Evolutionary conservation across 2,329 filamentous ascomycete species (phyloP).

Genomic region (Trichoderma hamatum): DNA sequence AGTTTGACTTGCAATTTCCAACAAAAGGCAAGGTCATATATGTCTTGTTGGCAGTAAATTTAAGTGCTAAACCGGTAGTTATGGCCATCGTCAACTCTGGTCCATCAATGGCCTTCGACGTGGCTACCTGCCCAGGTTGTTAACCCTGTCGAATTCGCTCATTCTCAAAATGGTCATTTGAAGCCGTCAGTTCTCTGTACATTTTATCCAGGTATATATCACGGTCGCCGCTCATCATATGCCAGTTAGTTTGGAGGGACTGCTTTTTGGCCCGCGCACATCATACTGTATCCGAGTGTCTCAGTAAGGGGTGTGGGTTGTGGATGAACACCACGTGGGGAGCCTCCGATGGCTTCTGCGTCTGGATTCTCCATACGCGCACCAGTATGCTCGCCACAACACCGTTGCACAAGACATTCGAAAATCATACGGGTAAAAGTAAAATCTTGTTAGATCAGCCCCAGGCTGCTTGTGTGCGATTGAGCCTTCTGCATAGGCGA

Average conservation of each 20-base stretch:
- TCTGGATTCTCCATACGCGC: background rate
- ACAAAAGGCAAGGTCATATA: background rate
- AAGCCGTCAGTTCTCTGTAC: background rate
- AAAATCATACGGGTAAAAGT: background rate
- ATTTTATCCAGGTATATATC: background rate
- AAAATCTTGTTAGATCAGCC: background rate
- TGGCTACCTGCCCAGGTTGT: background rate
- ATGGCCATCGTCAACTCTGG: background rate
- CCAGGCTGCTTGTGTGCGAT: background rate
- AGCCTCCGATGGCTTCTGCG: background rate
- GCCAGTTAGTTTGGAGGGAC: background rate
- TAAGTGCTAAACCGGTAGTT: background rate
- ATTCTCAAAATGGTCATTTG: background rate
- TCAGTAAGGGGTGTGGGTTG: constrained; percentile 1
- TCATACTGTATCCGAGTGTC: constrained; percentile 7
- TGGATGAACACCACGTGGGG: constrained; percentile 21
- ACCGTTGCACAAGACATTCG: background rate
- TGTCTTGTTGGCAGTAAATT: background rate
- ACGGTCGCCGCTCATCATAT: background rate
- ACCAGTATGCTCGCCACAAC: background rate
- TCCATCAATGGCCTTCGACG: background rate
- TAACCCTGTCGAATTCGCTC: background rate
- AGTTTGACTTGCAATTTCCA: background rate
- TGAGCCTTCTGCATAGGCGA: background rate
- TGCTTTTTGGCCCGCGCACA: background rate